A percentile compares a stretch with the other conserved stretches of the same genome.
phyloP scores from a whole-genome alignment of 495 filamentous ascomycete genomes.

The Penicillium simplicissimum region DNA sequence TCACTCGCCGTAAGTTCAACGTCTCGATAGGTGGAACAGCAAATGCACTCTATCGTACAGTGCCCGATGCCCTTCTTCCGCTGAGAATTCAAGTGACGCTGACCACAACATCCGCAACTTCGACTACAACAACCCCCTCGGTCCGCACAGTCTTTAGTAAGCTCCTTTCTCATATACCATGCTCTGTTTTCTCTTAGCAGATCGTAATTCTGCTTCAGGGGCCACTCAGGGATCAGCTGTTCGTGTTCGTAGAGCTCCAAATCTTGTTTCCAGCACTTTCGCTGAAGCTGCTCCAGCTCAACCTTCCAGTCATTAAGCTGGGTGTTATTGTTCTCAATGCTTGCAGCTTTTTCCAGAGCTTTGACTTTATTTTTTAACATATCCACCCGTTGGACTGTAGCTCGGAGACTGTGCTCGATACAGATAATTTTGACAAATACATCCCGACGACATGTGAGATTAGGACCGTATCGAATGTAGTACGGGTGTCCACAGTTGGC shows the following conservation, averaged over 20 bases:
- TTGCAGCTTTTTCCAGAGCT: background rate
- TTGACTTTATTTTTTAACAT: background rate
- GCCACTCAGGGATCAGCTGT: background rate
- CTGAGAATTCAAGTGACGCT: background rate
- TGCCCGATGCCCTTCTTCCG: conserved; percentile 5
- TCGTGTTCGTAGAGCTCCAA: background rate
- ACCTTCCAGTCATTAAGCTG: background rate
- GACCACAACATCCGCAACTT: conserved; percentile 13
- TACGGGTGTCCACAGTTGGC: background rate
- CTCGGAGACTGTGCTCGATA: background rate
- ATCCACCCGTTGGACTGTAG: background rate
- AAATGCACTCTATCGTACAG: conserved; percentile 9
- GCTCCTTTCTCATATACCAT: conserved; percentile 12
- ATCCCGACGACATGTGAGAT: background rate
- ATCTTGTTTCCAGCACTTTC: background rate
- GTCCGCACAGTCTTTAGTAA: conserved; percentile 1
- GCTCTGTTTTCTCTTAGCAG: background rate
- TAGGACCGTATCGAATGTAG: background rate
- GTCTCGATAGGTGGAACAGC: conserved; percentile 6
- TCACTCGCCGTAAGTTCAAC: too few relatives aligned
- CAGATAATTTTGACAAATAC: background rate
- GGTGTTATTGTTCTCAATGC: background rate
- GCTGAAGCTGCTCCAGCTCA: background rate
- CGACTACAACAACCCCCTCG: conserved; percentile 10
- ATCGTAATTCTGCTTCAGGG: conserved; percentile 3